Evolutionary conservation across 179 eudicot species (phyloP).

Genomic region (Spergularia azorica): DNA sequence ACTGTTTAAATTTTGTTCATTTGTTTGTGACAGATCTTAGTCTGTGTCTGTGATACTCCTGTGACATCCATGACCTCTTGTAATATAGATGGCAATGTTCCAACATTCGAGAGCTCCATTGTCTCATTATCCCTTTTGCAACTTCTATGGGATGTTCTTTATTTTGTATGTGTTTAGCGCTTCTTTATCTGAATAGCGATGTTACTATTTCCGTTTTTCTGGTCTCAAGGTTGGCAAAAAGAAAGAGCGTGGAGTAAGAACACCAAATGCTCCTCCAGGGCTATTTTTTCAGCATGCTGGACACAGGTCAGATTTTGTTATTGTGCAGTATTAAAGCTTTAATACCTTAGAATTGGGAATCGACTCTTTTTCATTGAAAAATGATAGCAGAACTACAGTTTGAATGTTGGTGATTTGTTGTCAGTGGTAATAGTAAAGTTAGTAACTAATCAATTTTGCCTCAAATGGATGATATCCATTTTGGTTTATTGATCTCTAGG

Average conservation of each 20-base stretch:
- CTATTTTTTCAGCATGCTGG: constrained; percentile 93
- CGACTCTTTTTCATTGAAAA: no score
- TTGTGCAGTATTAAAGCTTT: background rate
- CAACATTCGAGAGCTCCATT: background rate
- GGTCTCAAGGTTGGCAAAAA: constrained; percentile 66
- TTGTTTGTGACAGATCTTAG: no score
- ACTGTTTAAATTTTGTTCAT: no score
- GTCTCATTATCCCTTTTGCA: background rate
- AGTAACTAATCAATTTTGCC: background rate
- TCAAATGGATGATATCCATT: background rate
- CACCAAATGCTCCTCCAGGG: constrained; percentile 60
- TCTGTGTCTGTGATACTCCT: no score
- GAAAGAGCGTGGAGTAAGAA: constrained; percentile 47
- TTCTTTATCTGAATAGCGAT: background rate
- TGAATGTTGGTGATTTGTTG: no score
- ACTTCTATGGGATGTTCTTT: background rate
- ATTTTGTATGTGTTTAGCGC: background rate
- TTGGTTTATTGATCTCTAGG: background rate
- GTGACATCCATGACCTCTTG: no score
- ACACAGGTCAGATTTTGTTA: constrained; percentile 63
- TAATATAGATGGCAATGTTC: background rate
- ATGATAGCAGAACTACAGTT: no score
- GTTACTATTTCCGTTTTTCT: background rate
- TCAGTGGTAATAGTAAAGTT: no score
- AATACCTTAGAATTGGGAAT: background rate